Evolutionary conservation across 2,329 filamentous ascomycete species (phyloP), one percentile per base, ranked within the genome.

Genomic region (Tolypocladium paradoxum): DNA sequence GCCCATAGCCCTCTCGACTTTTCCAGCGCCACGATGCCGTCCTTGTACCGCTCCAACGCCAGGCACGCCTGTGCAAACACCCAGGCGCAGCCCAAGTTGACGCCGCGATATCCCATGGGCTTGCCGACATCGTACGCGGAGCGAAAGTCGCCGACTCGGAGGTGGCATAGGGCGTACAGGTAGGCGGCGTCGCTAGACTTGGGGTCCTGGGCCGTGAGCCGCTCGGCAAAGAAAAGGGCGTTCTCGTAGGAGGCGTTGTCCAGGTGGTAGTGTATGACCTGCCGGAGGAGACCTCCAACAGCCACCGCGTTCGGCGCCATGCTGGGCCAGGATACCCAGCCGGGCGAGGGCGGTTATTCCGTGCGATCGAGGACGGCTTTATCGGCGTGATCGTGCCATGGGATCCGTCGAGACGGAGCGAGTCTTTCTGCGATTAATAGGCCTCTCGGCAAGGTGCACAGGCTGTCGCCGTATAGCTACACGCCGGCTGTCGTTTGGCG

Each of bases 221-320:
- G 84, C 64, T 92, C 89, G 55, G 93, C 88, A 56, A 96, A 89
- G 73, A 99, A 99, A 43, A 96, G 83, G 53, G 93, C 93, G 66
- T 95, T 97, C 53, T 91, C 84, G 65, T 87, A 79, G 37, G 91
- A 83, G 64, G 90, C 85, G 67, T 96, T 95, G 75, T 99, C 93
- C 68, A 99, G 83, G 62, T 85, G 82, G 65, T 85, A 84, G 63
- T 84, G 72, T 53, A 85, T 73, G 54, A 79, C 71, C 67, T 85
- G 81, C 63, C 78, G 76, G 54, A 85, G 63, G 56, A 82, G 71
- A 62, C 73, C 71, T 49, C 74, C 74, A 45, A 79, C 71, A 58
- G 74, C 73, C 50, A 73, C 70, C 58, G 68, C 73, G 53, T 74
- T 76, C 37, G 78, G 79, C 54, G 77, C 76, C 79, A 83, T 82